Percentiles rank a stretch among this genome's conserved stretches.
Evolutionary conservation across 2,329 filamentous ascomycete species (phyloP).

Genomic region (Zarea fungicola): DNA sequence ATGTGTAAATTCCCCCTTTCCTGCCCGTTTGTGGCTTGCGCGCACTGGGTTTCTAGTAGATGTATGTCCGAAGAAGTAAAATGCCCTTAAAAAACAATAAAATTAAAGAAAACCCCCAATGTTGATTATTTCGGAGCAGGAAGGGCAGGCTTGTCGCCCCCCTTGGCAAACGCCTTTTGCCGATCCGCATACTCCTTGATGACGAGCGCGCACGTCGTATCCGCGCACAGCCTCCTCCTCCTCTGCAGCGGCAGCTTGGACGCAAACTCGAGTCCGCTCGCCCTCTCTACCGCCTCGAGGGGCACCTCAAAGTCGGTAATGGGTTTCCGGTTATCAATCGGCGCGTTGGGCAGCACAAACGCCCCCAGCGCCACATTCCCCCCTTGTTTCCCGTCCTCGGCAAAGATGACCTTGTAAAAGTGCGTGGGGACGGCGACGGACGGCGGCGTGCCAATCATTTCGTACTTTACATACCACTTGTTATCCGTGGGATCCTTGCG

Average conservation of each 20-base stretch:
- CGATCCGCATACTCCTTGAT: conserved; percentile 70
- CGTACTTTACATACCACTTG: conserved; percentile 94
- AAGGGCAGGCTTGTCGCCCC: conserved; percentile 19
- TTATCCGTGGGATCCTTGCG: conserved; percentile 74
- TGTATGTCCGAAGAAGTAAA: too few relatives aligned
- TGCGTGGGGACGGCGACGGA: conserved; percentile 96
- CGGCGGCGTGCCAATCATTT: conserved; percentile 89
- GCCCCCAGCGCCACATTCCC: conserved; percentile 85
- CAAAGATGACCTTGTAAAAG: conserved; percentile 99
- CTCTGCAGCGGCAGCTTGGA: conserved; percentile 68
- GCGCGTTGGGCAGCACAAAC: conserved; percentile 90
- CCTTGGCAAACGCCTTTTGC: conserved; percentile 54
- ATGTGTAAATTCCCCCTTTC: too few relatives aligned
- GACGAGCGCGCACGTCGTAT: conserved; percentile 76
- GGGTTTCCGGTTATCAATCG: conserved; percentile 81
- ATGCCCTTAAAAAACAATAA: neutral
- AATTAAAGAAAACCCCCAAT: too few relatives aligned
- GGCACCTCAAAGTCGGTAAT: conserved; percentile 92
- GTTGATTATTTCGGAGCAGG: conserved; percentile 16
- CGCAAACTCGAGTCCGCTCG: conserved; percentile 88
- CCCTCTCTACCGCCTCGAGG: conserved; percentile 84
- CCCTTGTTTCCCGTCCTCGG: conserved; percentile 67
- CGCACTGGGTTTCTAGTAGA: too few relatives aligned
- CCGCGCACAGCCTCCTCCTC: conserved; percentile 75
- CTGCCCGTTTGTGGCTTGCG: too few relatives aligned